A percentile compares a stretch with the other conserved stretches of the same genome.
These are phyloP conservation scores for Blastocystis sp. DNA, from an alignment of 352 stramenopile species.

Conservation along the genomic window DNA sequence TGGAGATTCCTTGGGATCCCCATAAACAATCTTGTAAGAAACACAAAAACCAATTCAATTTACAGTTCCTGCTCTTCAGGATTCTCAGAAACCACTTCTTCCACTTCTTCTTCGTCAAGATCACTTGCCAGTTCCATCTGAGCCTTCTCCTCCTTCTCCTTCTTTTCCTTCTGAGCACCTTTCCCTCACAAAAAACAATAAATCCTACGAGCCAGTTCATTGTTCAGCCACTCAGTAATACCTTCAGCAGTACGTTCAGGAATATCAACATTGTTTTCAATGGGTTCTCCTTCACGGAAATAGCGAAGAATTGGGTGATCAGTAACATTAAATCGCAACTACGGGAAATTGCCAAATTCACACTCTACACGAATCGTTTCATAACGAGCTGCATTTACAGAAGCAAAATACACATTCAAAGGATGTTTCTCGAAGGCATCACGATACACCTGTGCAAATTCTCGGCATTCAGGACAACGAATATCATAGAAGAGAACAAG, in stretches of 20 bases:
- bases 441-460: constrained; percentile 41
- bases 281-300: constrained; percentile 6
- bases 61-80: background rate
- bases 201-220: background rate
- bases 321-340: constrained; percentile 54
- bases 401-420: constrained; percentile 36
- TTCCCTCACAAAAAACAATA: background rate
- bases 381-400: constrained; percentile 20
- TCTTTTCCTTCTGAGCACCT: background rate
- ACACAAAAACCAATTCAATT: background rate
- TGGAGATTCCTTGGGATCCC: background rate
- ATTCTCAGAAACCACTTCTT: background rate
- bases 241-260: constrained; percentile 26
- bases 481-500: constrained; percentile 65
- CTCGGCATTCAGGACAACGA: constrained; percentile 37
- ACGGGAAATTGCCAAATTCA: background rate
- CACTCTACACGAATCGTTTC: constrained; percentile 14
- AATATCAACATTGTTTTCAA: constrained; percentile 6
- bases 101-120: constrained; percentile 8
- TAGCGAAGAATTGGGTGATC: constrained; percentile 42
- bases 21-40: background rate
- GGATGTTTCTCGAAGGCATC: constrained; percentile 44
- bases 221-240: constrained; percentile 51
- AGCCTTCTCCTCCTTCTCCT: background rate
- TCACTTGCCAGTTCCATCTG: background rate